A percentile compares a stretch with the other conserved stretches of the same genome.
Conservation (phyloP, 2,329 filamentous ascomycete species). For the Pyricularia sp. region DNA sequence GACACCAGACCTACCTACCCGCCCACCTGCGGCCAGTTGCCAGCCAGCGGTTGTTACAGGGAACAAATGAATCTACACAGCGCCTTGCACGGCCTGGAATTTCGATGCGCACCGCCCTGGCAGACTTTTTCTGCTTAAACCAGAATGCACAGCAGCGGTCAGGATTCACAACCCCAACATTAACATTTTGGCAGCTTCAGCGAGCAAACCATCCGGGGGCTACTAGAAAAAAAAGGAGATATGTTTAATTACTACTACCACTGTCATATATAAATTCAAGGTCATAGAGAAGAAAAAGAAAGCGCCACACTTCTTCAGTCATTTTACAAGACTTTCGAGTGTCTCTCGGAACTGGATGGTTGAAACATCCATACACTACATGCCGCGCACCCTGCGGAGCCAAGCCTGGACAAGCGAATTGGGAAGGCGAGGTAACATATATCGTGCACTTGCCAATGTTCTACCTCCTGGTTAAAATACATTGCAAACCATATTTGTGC, state of each 20-base stretch:
- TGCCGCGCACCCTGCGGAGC: conserved; percentile 1
- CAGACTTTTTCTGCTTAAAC: neutral
- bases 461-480: neutral
- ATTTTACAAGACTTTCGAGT: neutral
- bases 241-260: neutral
- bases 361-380: conserved; percentile 5
- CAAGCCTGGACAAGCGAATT: neutral
- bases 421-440: neutral
- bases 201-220: neutral
- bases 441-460: neutral
- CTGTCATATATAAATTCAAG: neutral
- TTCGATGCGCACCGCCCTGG: neutral
- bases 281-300: neutral
- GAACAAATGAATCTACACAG: conserved; percentile 1
- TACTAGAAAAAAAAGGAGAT: neutral
- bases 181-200: neutral
- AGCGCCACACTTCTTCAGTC: neutral
- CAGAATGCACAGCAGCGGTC: neutral
- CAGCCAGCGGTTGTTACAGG: conserved; percentile 1
- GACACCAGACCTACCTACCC: neutral
- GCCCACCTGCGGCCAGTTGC: conserved; percentile 3
- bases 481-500: neutral
- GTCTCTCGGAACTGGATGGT: neutral
- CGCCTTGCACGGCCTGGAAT: conserved; percentile 1
- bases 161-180: neutral